Evolutionary conservation across 2,329 filamentous ascomycete genomes (phyloP), one percentile per base, ranked within the genome.

Genomic region (Aspergillus clavatus): DNA sequence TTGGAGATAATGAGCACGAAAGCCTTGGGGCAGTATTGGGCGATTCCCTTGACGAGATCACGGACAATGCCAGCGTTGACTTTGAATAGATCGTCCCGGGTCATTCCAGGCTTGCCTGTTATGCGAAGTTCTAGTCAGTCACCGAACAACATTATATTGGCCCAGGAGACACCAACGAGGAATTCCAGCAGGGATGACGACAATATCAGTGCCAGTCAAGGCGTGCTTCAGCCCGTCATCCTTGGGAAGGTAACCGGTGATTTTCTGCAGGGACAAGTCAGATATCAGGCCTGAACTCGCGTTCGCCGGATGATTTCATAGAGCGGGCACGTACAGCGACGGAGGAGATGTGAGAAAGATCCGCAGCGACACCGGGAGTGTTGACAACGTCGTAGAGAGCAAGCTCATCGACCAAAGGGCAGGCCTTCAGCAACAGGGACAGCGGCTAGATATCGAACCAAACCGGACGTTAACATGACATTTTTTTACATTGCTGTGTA

Each of bases 371-470:
- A 73, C 93, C 93, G 61, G 89, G 90, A 40, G 89, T 94, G 81
- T 97, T 96, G 73, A 97, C 91, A 58, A 98, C 90, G 95, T 98
- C 93, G 79, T 96, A 98, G 62, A 98, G 87, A 51, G 89, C 80
- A 62, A 98, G 87, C 77, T 97, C 88, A 64, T 91, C 86, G 63
- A 98, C 79, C 65, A 89, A 82, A 55, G 89, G 86, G 66, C 79
- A 87, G 58, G 86, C 82, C 82, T 98, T 98, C 69, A 97, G 81
- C 62, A 98, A 86, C 58, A 98, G 87, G 56, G 93, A 98, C 64
- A 98, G 81, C 59, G 93, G 93, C 90, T 97, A 66, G 47, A 40
- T 7, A 44, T 7, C 29, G 43, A 11, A 23, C 3, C 19, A 38
- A 35, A 24, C 38, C 38, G 29, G 42, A 38, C 14, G 37, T 42